phyloP scores from a whole-genome alignment of 129 eudicot species.

The Arctium minus region DNA sequence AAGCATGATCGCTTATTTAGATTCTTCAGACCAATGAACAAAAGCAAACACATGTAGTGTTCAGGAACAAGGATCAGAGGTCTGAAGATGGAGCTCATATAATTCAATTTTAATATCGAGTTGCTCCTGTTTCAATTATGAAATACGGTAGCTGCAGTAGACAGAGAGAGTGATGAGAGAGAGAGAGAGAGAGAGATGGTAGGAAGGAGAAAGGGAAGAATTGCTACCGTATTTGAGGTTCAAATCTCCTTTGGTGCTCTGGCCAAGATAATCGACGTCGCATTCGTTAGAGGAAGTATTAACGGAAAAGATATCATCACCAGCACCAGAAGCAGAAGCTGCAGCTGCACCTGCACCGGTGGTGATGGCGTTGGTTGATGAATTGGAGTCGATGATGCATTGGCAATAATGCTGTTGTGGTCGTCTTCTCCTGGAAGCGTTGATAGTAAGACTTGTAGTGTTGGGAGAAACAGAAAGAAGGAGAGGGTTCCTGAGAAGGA shows the following conservation, averaged over 20 bases:
- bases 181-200: background rate
- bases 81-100: background rate
- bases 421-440: background rate
- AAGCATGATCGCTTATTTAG: background rate
- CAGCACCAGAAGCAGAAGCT: background rate
- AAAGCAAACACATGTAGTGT: background rate
- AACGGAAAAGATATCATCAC: constrained; percentile 44
- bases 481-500: background rate
- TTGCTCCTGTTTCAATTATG: background rate
- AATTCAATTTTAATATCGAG: background rate
- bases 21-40: background rate
- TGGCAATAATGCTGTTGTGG: constrained; percentile 14
- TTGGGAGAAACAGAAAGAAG: constrained; percentile 8
- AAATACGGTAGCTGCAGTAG: background rate
- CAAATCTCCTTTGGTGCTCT: constrained; percentile 92
- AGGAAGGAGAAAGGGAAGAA: background rate
- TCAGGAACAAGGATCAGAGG: background rate
- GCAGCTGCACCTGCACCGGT: background rate
- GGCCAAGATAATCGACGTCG: constrained; percentile 82
- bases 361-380: constrained; percentile 12
- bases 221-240: constrained; percentile 45
- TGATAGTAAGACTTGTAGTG: background rate
- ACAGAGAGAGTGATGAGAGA: background rate
- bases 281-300: constrained; percentile 34
- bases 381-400: constrained; percentile 35